A percentile compares a stretch with the other conserved stretches of the same genome.
Evolutionary conservation across 2,329 filamentous ascomycete genomes (phyloP).

Genomic region (Penicillium sp.): DNA sequence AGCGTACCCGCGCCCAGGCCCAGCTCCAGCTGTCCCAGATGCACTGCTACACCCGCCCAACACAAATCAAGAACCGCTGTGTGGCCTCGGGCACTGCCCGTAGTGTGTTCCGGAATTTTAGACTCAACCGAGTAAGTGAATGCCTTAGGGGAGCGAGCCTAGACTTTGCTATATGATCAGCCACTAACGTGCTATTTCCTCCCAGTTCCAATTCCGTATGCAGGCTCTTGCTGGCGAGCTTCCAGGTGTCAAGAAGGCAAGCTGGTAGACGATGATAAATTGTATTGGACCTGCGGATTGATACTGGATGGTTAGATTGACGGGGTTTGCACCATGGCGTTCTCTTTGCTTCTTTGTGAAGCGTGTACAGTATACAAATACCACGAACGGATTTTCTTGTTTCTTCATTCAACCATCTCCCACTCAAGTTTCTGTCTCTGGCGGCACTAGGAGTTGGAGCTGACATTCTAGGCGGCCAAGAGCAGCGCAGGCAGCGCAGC

Average conservation of each 20-base stretch:
- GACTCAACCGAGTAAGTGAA: conserved; percentile 81
- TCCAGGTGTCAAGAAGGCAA: conserved; percentile 93
- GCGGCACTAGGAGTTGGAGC: not conserved
- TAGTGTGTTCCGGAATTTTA: conserved; percentile 92
- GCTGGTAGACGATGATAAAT: conserved; percentile 69
- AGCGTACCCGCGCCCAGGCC: conserved; percentile 83
- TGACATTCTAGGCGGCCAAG: not conserved
- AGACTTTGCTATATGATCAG: not conserved
- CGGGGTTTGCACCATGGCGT: conserved; percentile 36
- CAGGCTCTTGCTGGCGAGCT: conserved; percentile 84
- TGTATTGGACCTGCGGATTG: conserved; percentile 16
- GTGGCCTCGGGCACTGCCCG: conserved; percentile 87
- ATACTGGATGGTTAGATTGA: conserved; percentile 30
- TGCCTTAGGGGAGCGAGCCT: not conserved
- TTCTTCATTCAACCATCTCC: conserved; percentile 11
- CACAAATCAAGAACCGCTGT: conserved; percentile 93
- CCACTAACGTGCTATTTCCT: conserved; percentile 29
- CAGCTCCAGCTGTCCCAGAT: conserved; percentile 93
- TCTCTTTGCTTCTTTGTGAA: conserved; percentile 32
- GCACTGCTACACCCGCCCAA: conserved; percentile 92
- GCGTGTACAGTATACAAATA: conserved; percentile 36
- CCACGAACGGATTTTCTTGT: conserved; percentile 12
- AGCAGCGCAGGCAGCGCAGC: not conserved
- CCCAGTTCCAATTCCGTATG: conserved; percentile 88
- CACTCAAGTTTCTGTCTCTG: not conserved